phyloP scores from a whole-genome alignment of 2,329 filamentous ascomycete genomes.

The Monosporascus sp. region DNA sequence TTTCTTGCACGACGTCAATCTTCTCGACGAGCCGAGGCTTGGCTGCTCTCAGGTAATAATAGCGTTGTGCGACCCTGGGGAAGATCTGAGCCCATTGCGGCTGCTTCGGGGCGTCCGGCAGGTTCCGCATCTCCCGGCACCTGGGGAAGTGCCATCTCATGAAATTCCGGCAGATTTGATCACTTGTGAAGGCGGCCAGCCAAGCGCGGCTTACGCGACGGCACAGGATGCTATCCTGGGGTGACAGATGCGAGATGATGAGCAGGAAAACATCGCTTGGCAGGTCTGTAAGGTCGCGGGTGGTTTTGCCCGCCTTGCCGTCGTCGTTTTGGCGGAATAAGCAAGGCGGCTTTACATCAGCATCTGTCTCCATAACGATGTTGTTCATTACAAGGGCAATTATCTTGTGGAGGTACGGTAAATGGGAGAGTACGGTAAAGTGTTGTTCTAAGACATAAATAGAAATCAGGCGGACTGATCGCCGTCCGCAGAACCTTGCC shows the following conservation, averaged over 20 bases:
- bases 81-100: constrained; percentile 39
- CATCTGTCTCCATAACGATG: too few relatives aligned
- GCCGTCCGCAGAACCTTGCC: too few relatives aligned
- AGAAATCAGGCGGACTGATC: too few relatives aligned
- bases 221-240: constrained; percentile 44
- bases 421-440: too few relatives aligned
- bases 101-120: constrained; percentile 3
- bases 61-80: constrained; percentile 45
- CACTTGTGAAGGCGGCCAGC: constrained; percentile 43
- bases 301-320: background rate
- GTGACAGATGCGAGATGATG: constrained; percentile 41
- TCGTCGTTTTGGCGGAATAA: too few relatives aligned
- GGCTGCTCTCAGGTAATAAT: constrained; percentile 45
- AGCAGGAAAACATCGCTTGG: constrained; percentile 56
- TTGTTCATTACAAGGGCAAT: too few relatives aligned
- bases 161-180: constrained; percentile 39
- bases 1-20: constrained; percentile 33
- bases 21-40: constrained; percentile 40
- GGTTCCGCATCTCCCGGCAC: constrained; percentile 43
- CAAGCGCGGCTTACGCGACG: constrained; percentile 47
- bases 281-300: constrained; percentile 37
- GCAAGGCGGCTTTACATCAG: too few relatives aligned
- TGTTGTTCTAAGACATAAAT: too few relatives aligned
- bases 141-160: constrained; percentile 47
- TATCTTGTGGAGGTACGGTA: too few relatives aligned